These are phyloP conservation scores for Paramecium biaurelia DNA, from an alignment of 73 alveolate species.

Conservation along the genomic window DNA sequence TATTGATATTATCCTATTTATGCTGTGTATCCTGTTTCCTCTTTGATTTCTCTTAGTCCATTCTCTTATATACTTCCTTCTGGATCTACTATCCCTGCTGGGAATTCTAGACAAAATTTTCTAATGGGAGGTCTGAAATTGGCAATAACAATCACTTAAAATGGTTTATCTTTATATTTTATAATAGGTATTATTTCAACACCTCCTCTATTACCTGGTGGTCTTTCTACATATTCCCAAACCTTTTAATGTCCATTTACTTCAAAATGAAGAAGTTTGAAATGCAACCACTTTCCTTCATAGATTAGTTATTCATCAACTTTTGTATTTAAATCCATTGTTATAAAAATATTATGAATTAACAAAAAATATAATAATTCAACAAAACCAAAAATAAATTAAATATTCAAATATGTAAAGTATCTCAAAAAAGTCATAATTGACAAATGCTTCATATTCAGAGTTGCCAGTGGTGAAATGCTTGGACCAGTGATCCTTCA, in stretches of 20 bases:
- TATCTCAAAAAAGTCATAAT: neutral
- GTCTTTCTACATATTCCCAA: slow-evolving; percentile 4
- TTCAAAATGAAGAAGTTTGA: neutral
- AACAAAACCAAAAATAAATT: slow-evolving; percentile 38
- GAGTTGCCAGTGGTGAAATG: slow-evolving; percentile 68
- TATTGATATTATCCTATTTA: neutral
- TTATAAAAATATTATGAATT: slow-evolving; percentile 2
- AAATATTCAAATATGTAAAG: slow-evolving; percentile 43
- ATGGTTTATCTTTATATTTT: neutral
- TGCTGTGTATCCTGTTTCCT: slow-evolving; percentile 62
- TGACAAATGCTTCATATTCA: slow-evolving; percentile 38
- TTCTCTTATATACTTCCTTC: slow-evolving; percentile 21
- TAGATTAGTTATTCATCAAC: neutral
- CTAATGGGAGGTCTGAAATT: slow-evolving; percentile 52
- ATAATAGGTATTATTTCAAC: neutral
- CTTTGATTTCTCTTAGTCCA: slow-evolving; percentile 59
- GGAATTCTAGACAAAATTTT: slow-evolving; percentile 48
- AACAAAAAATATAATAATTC: neutral
- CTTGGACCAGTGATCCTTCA: slow-evolving; percentile 64
- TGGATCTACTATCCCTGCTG: slow-evolving; percentile 57
- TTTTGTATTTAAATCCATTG: neutral
- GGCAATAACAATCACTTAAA: neutral
- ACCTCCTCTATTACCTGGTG: slow-evolving; percentile 21
- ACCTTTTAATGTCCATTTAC: neutral
- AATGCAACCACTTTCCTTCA: neutral